A percentile compares a stretch with the other conserved stretches of the same genome.
Evolutionary conservation across 2,329 filamentous ascomycete species (phyloP).

Genomic region (Xylariaceae sp.): DNA sequence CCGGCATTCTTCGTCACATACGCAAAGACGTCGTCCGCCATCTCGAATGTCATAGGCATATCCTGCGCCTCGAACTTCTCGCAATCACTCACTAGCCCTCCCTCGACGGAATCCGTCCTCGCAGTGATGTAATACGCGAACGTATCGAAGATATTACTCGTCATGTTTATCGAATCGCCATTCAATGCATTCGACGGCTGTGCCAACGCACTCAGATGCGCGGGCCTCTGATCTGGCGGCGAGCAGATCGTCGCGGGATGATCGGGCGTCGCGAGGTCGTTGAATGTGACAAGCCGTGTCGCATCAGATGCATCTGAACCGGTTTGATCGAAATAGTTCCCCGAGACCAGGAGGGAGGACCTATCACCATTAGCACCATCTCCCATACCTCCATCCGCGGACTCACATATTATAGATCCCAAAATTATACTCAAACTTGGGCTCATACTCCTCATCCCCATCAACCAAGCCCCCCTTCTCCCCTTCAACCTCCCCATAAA

Average conservation of each 20-base stretch:
- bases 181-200: constrained; percentile 11
- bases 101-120: constrained; percentile 14
- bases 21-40: constrained; percentile 13
- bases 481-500: constrained; percentile 5
- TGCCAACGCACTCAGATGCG: constrained; percentile 1
- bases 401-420: constrained; percentile 23
- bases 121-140: constrained; percentile 15
- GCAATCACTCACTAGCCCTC: constrained; percentile 15
- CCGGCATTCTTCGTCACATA: constrained; percentile 21
- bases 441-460: constrained; percentile 6
- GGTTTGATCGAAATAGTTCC: constrained; percentile 20
- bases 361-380: not conserved
- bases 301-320: constrained; percentile 14
- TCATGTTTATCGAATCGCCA: constrained; percentile 14
- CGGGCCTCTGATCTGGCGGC: constrained; percentile 11
- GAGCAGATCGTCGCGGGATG: constrained; percentile 18
- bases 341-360: constrained; percentile 21
- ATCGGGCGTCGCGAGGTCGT: constrained; percentile 17
- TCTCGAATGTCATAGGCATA: constrained; percentile 14
- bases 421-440: constrained; percentile 21
- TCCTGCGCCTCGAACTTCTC: constrained; percentile 14
- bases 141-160: constrained; percentile 11
- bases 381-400: too few species aligned
- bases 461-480: too few species aligned
- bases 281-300: constrained; percentile 22